Evolutionary conservation across 768 basidiomycete genomes (phyloP), one percentile per base, ranked within the genome.

Genomic region (Multifurca ochricompacta): DNA sequence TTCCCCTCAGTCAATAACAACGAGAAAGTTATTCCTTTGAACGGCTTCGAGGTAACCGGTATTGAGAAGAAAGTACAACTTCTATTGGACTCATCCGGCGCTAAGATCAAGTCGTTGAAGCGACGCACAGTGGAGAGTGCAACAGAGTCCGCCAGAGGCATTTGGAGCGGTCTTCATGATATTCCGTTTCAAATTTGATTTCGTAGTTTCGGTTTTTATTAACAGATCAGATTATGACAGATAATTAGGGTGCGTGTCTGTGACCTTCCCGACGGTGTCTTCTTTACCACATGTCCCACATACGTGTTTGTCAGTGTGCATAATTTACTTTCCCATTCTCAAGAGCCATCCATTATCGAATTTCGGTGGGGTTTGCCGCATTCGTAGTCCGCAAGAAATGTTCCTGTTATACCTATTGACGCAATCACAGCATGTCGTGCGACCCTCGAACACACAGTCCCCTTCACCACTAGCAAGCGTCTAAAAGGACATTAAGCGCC

Each of bases 121-220:
- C 78, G 73, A 43, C 69, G 80, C 55, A 74, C 78, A 16, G 85
- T 95, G 27, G 82, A 88, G 73, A 89, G 86, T 64, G 80, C 78
- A 27, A 82, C 85, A 46, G 87, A 89, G 71, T 78, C 88, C 16
- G 76, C 87, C 9, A 82, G 91, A 67, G 91, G 91, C 49, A 88
- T 93, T 59, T 93, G 90, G 91, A 87, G 85, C 66, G 89, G 91
- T 18, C 70, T 93, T 58, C 91, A 94, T 62, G 79, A 82, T 63
- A 78, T 83, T 52, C 83, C 85, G 16, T 79, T 76, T 72, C 72
- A 70, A 55, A 74, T 81, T 65, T 77, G 61, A 67, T 34, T 54
- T 23, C 30, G 39, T 27, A 21, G 44, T 36, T 21, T 49, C 41
- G 36, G 9, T 25, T 18, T 39, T 28, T 9, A 27, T 27, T 32